Base-by-base conservation (phyloP, 1,139 yeast genomes). In the Zygotorulaspora mrakii region DNA sequence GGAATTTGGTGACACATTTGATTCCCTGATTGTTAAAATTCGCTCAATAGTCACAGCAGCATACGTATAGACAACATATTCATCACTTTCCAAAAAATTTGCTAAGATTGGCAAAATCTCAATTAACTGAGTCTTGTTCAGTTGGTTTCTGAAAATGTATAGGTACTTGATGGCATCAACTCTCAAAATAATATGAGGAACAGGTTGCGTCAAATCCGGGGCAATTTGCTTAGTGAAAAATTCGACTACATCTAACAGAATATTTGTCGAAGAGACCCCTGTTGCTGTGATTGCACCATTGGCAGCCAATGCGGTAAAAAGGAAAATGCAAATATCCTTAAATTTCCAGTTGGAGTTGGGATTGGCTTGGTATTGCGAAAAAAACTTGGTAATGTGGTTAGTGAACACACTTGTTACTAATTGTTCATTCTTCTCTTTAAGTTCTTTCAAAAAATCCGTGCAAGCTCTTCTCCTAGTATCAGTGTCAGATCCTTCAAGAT, bases 101-200 rank as follows among this genome's bases (percentile, higher is more conserved):
- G 88, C 78, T 48, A 94, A 69, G 33, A 87, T 65, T n/a, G 96
- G 95, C 57, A 94, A 72, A 0, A 94, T 80, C 42, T 85, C 81
- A 10, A 77, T 61, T 25, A 94, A 67, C 62, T 91, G 97, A 9
- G 76, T 82, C 57, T 88, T 89, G 5, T 94, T 86, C 45, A 94
- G 71, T 66, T 94, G 96, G 61, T 91, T 89, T 69, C 98, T 77
- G 66, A 94, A 94, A 4, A 81, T 80, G 65, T 83, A 80, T 45
- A 94, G 82, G 59, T 83, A 94, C 62, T 88, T 87, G 61, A 94
- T 87, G 3, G 98, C 94, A 65, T 89, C 97, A 31, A 88, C 94
- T 58, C 79, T 82, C 52, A 91, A 70, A 41, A 91, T 86, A 11
- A 94, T 84, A 60, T 79, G 83, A 8, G 69, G 61, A 11, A 66